Evolutionary conservation across 192 early-diverging fungal genomes (phyloP), one percentile per base, ranked within the genome.

Genomic region (Cetraspora pellucida): DNA sequence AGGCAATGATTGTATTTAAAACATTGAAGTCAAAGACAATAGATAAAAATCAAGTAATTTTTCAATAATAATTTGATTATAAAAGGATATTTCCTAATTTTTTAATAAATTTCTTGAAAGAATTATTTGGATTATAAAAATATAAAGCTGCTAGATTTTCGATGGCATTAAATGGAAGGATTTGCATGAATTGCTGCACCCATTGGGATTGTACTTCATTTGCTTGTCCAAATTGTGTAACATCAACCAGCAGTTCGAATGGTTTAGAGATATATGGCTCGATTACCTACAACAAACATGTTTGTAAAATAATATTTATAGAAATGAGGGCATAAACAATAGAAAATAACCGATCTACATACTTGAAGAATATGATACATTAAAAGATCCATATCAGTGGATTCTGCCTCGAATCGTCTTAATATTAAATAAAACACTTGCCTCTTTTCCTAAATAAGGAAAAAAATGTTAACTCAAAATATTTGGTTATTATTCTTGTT

Each of bases 361-460:
- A 89, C 88, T 75, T 88, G 88, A 77, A 93, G 81, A 60, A 93
- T 79, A 67, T 92, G 88, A 77, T 95, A 90, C 79, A 96, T 86
- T 37, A 95, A 80, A 9, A 93, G 78, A 43, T 97, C 95, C 82
- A 96, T 93, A 81, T 97, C 94, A 55, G 94, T 86, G 50, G 86
- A 87, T 46, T 96, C 92, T 72, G 88, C 79, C 64, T 88, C 85
- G 54, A 97, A 74, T 23, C 93, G 87, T 44, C 94, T 88, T 31
- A 91, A 89, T 72, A 97, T 92, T 80, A 91, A 91, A 82, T 96
- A 97, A 63, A 95, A 85, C 1, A 97, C 93, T 0, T 92, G 93
- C 55, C 92, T 84, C 72, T 87, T 85, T 49, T 90, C 89, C 73
- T 72, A 37, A 28, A 72, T n/a, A 57, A 57, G 3, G 14, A 31